These are phyloP conservation scores for Trifolium repens DNA, from an alignment of 306 rosid species.

Conservation along the genomic window DNA sequence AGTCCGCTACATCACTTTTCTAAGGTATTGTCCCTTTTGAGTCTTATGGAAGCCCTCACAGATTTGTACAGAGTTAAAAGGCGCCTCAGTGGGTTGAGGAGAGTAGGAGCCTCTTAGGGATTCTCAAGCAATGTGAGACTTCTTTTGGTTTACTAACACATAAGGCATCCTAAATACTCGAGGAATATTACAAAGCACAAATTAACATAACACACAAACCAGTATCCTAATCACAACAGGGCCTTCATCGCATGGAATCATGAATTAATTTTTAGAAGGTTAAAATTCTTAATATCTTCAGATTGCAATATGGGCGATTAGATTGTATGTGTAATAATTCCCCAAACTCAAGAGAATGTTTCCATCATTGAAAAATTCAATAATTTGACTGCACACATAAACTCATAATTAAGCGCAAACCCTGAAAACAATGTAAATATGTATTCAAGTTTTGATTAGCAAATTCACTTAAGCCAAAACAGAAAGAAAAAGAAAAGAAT, in stretches of 20 bases:
- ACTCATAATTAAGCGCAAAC: no score
- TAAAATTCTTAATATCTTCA: not conserved
- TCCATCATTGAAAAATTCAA: no score
- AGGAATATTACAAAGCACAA: conserved; percentile 13
- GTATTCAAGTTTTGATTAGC: no score
- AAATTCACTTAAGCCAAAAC: no score
- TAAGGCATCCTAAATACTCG: conserved; percentile 7
- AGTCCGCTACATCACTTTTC: no score
- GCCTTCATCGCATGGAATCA: conserved; percentile 7
- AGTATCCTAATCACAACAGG: conserved; percentile 1
- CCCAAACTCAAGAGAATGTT: no score
- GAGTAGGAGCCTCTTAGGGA: not conserved
- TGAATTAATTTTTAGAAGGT: conserved; percentile 11
- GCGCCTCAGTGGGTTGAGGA: no score
- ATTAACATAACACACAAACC: conserved; percentile 19
- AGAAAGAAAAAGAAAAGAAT: no score
- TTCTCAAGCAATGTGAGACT: not conserved
- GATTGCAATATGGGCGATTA: not conserved
- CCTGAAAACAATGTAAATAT: no score
- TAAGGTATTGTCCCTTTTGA: not conserved
- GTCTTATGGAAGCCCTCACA: no score
- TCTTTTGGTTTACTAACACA: not conserved
- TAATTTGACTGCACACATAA: no score
- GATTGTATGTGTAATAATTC: not conserved
- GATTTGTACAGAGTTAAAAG: no score